Conservation (phyloP, 192 early-diverging fungal genomes). For the Gonapodya sp. region DNA sequence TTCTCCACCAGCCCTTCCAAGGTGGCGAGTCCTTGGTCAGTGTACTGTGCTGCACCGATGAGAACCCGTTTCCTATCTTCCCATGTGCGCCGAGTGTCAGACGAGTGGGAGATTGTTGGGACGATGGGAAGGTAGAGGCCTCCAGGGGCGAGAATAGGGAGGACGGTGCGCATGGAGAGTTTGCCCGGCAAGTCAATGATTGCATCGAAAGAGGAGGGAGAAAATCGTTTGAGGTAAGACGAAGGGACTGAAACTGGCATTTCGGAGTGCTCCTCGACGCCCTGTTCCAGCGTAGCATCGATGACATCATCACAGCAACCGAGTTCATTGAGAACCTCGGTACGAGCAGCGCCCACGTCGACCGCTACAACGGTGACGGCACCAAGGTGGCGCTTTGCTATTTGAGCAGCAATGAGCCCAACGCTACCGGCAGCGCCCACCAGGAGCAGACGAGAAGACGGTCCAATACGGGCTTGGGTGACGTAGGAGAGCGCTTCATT, state of each 20-base stretch:
- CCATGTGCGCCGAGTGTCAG: background rate
- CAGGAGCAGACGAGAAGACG: background rate
- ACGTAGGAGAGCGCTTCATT: background rate
- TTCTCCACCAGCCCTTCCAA: background rate
- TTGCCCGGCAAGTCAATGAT: background rate
- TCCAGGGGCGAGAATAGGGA: background rate
- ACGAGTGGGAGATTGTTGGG: background rate
- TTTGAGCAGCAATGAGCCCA: background rate
- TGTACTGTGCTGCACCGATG: background rate
- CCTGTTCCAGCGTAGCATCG: background rate
- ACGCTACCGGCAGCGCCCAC: conserved; percentile 1
- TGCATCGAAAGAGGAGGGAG: background rate
- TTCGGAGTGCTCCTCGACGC: background rate
- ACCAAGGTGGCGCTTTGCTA: background rate
- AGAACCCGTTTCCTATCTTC: background rate
- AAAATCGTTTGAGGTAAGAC: background rate
- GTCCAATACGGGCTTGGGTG: background rate
- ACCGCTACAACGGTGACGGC: background rate
- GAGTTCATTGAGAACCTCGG: background rate
- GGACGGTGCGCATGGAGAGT: background rate
- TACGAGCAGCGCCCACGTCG: background rate
- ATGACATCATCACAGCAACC: background rate
- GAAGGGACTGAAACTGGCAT: background rate
- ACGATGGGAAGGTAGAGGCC: background rate
- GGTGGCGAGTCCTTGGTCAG: background rate